Evolutionary conservation across 345 rosid species (phyloP), one percentile per base, ranked within the genome.

Genomic region (Brassica cretica): DNA sequence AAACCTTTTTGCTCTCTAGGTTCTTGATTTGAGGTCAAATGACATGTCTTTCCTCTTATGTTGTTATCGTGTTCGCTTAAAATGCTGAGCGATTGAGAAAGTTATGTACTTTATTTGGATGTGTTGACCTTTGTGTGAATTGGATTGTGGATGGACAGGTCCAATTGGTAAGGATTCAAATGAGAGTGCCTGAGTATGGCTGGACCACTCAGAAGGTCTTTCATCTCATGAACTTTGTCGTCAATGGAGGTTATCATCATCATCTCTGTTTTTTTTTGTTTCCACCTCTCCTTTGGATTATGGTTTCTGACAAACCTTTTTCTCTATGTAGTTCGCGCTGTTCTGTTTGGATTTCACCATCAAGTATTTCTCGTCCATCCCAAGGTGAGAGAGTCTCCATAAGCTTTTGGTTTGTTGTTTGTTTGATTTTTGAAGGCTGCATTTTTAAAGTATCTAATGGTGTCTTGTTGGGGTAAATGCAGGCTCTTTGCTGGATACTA

Each of bases 151-250:
- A 66, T 65, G 70, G 82, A 8, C 84, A 95, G 99, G 84, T 91
- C 73, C 99, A 93, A 82, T 81, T 95, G 72, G 82, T 93, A 25
- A 86, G 98, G 87, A 95, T 95, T 18, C 94, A 92, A 77, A 81
- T 86, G 88, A 91, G 99, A 91, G 99, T 95, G 81, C 99, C 99
- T 0, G 99, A 95, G 72, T 90, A 95, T 74, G 97, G 99, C 46
- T 93, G 99, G 99, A 95, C 97, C 1, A 95, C 96, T 14, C 99
- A 93, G 85, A 95, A 95, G 82, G 96, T 95, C 79, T 95, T 95
- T 82, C 98, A 95, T 85, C 91, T 95, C 77, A 91, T 95, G 98
- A 94, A 94, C 82, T 89, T 94, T 72, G 87, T 94, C 78, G 98
- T 92, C 74, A 94, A 94, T 82, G 98, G 98, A 91, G 98, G 98